Base-by-base conservation (phyloP, 345 rosid species). In the Pistacia integerrima region DNA sequence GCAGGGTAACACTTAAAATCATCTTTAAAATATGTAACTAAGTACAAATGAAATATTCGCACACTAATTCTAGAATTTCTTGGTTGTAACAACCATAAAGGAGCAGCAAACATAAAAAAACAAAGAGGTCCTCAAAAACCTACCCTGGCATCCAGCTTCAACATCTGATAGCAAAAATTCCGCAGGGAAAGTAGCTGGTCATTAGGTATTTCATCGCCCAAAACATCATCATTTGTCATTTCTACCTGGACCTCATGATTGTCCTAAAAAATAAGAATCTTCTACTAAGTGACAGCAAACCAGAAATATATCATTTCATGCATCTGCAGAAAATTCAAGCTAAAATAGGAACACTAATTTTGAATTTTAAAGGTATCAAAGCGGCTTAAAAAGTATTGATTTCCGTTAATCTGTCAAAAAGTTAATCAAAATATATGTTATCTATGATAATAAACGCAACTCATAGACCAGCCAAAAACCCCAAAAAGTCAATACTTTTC, bases 201-300 rank as follows among this genome's bases (percentile, higher is more conserved):
- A 54, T 65, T 57, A 75, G 98, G 99, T 82, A 96, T 90, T 84
- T 96, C 97, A 86, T 93, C 99, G 28, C 99, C 99, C 78, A 96
- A 83, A 78, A 93, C 78, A 83, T 96, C 98, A 87, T 96, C 97
- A 90, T 93, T 96, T 66, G 98, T 91, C 97, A 93, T 87, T 65
- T 65, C 70, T 11, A 77, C 86, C 74, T 86, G 89, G 49, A 78
- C 73, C 77, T 84, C 95, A 67, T 76, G 85, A 81, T 86, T 86
- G 64, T 85, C 97, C 98, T 96, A 88, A 80, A 79, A 77, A 64
- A 73, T 18, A 70, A 72, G 25, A 62, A 52, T 55, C 49, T 57
- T 58, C 12, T 49, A 30, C 60, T 8, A 60, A 65, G 14, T 28
- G 18, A 48, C 20, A 30, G n/a, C 28, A 71, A 60, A 4, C 77